Evolutionary conservation across 345 rosid species (phyloP), one percentile per base, ranked within the genome.

Genomic region (Capsella bursapastoris): DNA sequence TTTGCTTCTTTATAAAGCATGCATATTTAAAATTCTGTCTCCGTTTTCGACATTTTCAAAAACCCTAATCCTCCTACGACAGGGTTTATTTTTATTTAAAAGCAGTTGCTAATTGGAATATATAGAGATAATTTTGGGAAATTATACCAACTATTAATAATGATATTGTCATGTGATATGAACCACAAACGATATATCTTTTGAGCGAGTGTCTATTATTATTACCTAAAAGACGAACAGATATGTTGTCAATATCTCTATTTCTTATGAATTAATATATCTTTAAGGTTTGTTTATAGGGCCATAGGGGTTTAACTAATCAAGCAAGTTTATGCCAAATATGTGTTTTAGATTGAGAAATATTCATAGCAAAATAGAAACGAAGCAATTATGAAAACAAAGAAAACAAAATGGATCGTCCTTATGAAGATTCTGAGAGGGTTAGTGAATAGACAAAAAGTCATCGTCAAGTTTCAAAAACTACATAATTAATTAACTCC

Each of bases 171-270:
- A 38, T 6, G n/a, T 8, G 48, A 60, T 18, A 40, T 40, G 34
- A 61, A 41, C 66, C 50, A 61, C 35, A 61, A 14, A 41, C 10
- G 6, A 6, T 5, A 38, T 0, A 61, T 40, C 22, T 41, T 12
- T 61, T 25, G 50, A 61, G 18, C 7, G 50, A 61, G 18, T 61
- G 38, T 41, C 10, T 41, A 45, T 41, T 40, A 16, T 37, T 37
- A 22, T 61, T 7, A 14, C 52, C 52, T 15, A 44, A 43, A 62
- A 62, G 35, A 14, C 25, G 14, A 63, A 43, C 8, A 63, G 52
- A 49, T 66, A 35, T 51, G 40, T 52, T 40, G 50, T 25, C 40
- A 67, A 38, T n/a, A 28, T 67, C 61, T 68, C 28, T 25, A n/a
- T 52, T 53, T 22, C 51, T 27, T 25, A 6, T 13, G 16, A 43